Evolutionary conservation across 2,329 filamentous ascomycete genomes (phyloP).

Genomic region (Curvularia hawaiiensis): DNA sequence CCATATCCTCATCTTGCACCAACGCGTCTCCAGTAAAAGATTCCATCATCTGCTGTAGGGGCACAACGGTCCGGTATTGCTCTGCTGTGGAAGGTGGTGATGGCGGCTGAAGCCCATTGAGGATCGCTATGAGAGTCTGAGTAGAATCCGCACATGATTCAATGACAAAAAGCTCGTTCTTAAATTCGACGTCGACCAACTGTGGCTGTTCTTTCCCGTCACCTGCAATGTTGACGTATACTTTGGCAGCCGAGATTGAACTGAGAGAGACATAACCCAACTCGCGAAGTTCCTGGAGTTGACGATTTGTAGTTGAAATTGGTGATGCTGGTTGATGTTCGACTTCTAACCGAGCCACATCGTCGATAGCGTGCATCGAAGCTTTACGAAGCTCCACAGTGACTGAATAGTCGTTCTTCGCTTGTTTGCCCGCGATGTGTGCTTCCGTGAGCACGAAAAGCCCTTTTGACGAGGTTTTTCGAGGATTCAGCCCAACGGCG

Average conservation of each 20-base stretch:
- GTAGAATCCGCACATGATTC: slow-evolving; percentile 98
- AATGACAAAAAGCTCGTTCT: slow-evolving; percentile 84
- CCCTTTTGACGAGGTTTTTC: slow-evolving; percentile 75
- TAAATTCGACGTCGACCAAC: slow-evolving; percentile 77
- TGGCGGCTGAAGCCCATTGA: slow-evolving; percentile 82
- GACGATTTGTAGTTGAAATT: slow-evolving; percentile 42
- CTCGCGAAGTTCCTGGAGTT: slow-evolving; percentile 58
- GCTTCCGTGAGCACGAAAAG: slow-evolving; percentile 80
- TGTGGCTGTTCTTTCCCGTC: slow-evolving; percentile 64
- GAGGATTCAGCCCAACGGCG: slow-evolving; percentile 81
- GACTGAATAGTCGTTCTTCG: slow-evolving; percentile 68
- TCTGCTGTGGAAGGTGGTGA: slow-evolving; percentile 79
- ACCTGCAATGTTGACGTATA: slow-evolving; percentile 64
- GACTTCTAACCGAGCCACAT: slow-evolving; percentile 58
- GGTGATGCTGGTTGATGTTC: slow-evolving; percentile 19
- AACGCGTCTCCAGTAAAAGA: slow-evolving; percentile 91
- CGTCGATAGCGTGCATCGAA: slow-evolving; percentile 82
- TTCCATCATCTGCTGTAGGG: slow-evolving; percentile 84
- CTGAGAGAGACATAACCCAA: slow-evolving; percentile 85
- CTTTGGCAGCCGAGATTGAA: slow-evolving; percentile 81
- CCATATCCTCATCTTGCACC: slow-evolving; percentile 63
- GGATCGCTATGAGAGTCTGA: slow-evolving; percentile 81
- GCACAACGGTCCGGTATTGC: slow-evolving; percentile 87
- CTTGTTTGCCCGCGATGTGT: slow-evolving; percentile 69
- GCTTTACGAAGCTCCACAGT: slow-evolving; percentile 76